Evolutionary conservation across 306 rosid species (phyloP).

Genomic region (Citrullus colocynthis): DNA sequence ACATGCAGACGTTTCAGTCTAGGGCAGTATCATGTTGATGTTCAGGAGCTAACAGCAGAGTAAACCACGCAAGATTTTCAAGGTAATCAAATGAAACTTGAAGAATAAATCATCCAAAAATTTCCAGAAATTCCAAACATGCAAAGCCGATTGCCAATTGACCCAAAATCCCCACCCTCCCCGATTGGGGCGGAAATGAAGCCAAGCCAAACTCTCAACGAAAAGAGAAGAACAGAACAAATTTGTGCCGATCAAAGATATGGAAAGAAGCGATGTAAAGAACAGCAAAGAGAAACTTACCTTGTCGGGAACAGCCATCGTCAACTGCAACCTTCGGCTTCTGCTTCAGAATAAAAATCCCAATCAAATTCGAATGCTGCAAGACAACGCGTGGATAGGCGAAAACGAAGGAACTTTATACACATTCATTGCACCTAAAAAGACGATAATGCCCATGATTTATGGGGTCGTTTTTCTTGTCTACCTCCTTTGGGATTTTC

Average conservation of each 20-base stretch:
- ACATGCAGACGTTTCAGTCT: not conserved
- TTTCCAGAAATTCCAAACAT: not conserved
- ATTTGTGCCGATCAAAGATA: not conserved
- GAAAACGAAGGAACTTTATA: not conserved
- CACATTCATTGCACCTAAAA: not conserved
- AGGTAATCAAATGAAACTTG: not conserved
- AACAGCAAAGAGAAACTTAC: not conserved
- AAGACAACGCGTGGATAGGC: not conserved
- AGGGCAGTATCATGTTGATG: not conserved
- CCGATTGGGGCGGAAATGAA: not conserved
- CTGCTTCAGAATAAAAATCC: not conserved
- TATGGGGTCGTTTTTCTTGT: not conserved
- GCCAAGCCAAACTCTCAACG: not conserved
- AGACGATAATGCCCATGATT: slow-evolving; percentile 1
- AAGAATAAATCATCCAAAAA: not conserved
- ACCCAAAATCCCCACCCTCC: not conserved
- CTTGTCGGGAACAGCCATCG: slow-evolving; percentile 1
- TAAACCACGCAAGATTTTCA: not conserved
- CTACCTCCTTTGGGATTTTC: not conserved
- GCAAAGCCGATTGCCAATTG: not conserved
- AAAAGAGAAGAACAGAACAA: not conserved
- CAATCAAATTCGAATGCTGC: not conserved
- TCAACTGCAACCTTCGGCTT: not conserved
- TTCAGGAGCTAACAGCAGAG: not conserved
- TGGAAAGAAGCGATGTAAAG: not conserved